phyloP scores from a whole-genome alignment of 768 basidiomycete species.

The Podaxis sp. region DNA sequence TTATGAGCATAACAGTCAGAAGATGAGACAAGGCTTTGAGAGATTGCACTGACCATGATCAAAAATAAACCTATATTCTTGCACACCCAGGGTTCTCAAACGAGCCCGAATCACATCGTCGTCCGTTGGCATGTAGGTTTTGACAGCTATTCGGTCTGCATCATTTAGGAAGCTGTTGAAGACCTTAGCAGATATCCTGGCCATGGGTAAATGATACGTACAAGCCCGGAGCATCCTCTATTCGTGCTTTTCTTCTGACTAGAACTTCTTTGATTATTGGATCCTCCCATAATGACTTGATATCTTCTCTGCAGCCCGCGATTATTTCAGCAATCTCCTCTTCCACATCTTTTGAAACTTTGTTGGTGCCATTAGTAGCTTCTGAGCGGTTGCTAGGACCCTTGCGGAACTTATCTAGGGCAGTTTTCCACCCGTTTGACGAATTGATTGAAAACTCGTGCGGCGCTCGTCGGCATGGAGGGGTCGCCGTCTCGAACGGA shows the following conservation, averaged over 20 bases:
- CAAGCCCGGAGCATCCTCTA: conserved; percentile 78
- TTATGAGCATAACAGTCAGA: conserved; percentile 20
- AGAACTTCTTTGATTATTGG: conserved; percentile 60
- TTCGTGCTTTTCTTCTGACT: conserved; percentile 44
- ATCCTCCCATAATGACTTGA: conserved; percentile 70
- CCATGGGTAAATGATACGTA: conserved; percentile 33
- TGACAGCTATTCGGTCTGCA: conserved; percentile 58
- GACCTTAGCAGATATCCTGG: conserved; percentile 14
- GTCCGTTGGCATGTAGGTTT: conserved; percentile 68
- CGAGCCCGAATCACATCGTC: conserved; percentile 79
- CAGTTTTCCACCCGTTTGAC: conserved; percentile 64
- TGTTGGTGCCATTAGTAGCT: conserved; percentile 20
- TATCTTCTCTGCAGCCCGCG: conserved; percentile 60
- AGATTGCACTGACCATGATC: conserved; percentile 50
- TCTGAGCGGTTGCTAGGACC: conserved; percentile 8
- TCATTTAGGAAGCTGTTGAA: conserved; percentile 64
- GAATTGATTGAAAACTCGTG: conserved; percentile 62
- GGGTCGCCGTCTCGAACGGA: conserved; percentile 32
- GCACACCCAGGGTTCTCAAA: conserved; percentile 73
- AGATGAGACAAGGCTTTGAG: not conserved
- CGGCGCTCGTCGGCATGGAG: conserved; percentile 24
- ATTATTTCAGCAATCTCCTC: conserved; percentile 60
- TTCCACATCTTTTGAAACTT: conserved; percentile 37
- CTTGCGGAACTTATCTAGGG: conserved; percentile 51
- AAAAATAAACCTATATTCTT: conserved; percentile 68